Percentiles rank a stretch among this genome's conserved stretches.
These are phyloP conservation scores for Microbotryum scabiosae DNA, from an alignment of 1,284 basidiomycete species.

Conservation along the genomic window DNA sequence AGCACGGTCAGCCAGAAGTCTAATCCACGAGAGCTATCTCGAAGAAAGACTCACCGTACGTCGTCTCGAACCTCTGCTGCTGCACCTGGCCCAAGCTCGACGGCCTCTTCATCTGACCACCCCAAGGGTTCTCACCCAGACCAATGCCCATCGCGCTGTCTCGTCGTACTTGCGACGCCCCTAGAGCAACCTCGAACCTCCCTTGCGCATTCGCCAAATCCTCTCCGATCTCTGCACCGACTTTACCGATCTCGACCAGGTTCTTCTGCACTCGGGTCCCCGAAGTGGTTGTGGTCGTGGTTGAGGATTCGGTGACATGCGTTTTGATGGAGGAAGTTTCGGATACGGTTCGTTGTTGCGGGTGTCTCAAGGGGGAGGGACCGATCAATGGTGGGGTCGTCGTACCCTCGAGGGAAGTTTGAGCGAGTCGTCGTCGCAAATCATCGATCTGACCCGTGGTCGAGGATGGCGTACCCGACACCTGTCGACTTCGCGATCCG, in stretches of 20 bases:
- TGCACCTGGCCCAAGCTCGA: background rate
- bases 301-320: background rate
- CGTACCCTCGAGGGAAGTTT: no score
- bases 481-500: no score
- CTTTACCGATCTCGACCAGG: conserved; percentile 30
- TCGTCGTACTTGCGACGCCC: no score
- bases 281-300: background rate
- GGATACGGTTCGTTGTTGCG: no score
- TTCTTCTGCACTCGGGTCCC: conserved; percentile 29
- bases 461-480: no score
- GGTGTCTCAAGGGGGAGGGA: no score
- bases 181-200: conserved; percentile 23
- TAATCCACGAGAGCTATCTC: no score
- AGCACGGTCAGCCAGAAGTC: no score
- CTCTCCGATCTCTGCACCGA: conserved; percentile 28
- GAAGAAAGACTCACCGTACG: conserved; percentile 52
- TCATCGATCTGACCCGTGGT: conserved; percentile 47
- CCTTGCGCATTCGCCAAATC: conserved; percentile 32
- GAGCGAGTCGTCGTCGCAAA: conserved; percentile 53
- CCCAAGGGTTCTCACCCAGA: background rate
- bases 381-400: no score
- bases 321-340: background rate
- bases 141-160: conserved; percentile 1
- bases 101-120: background rate
- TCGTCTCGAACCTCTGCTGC: conserved; percentile 36